These are phyloP conservation scores for Penicillium palitans DNA, from an alignment of 2,329 filamentous ascomycete species.

Conservation along the genomic window DNA sequence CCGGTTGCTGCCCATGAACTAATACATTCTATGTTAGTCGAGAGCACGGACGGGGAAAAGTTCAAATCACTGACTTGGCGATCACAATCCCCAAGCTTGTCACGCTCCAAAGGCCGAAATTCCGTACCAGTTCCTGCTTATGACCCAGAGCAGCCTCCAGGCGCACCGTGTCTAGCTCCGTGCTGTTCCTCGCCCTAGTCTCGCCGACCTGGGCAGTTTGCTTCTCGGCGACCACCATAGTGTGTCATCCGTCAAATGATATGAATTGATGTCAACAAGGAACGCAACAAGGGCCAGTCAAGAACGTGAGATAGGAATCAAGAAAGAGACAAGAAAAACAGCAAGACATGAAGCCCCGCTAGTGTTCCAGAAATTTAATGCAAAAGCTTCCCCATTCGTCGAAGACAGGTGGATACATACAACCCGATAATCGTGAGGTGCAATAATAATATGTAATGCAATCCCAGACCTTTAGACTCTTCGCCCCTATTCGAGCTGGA, in stretches of 20 bases:
- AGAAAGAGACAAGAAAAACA: neutral
- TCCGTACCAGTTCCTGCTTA: constrained; percentile 58
- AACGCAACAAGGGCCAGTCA: neutral
- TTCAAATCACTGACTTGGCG: constrained; percentile 32
- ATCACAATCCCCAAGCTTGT: constrained; percentile 59
- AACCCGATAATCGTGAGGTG: neutral
- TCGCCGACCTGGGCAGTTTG: neutral
- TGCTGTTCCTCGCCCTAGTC: neutral
- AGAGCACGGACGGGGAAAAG: neutral
- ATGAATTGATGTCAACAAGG: neutral
- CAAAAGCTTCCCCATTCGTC: neutral
- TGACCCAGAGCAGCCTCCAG: constrained; percentile 48
- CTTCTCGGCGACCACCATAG: neutral
- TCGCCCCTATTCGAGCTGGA: neutral
- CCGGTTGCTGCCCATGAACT: constrained; percentile 63
- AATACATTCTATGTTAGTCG: neutral
- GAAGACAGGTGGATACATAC: neutral
- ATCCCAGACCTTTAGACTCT: neutral
- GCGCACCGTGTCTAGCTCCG: constrained; percentile 24
- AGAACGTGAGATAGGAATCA: too few relatives aligned
- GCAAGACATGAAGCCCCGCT: neutral
- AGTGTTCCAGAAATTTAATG: neutral
- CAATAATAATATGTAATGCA: neutral
- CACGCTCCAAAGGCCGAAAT: constrained; percentile 57
- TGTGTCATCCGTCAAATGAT: neutral